Percentiles rank a stretch among this genome's conserved stretches.
Conservation (phyloP, 163 green algal species). For the Volvox carteri region DNA sequence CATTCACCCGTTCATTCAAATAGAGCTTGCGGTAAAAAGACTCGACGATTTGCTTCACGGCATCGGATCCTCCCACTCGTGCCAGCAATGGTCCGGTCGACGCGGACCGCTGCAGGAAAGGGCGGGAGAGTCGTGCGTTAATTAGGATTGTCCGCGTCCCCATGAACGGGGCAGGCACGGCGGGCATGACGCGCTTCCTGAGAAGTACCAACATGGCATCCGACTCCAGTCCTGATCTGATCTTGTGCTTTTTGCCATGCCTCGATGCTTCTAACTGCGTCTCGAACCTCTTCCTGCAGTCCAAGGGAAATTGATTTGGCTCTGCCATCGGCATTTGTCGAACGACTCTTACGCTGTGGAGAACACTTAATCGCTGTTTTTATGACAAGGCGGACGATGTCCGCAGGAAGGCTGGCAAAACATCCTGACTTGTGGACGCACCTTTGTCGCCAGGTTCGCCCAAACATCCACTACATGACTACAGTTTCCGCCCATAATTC, state of each 20-base stretch:
- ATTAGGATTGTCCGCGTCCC: no score
- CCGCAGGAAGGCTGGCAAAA: no score
- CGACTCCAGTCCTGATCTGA: neutral
- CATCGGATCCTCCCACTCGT: neutral
- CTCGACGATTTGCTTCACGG: neutral
- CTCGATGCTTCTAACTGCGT: constrained; percentile 33
- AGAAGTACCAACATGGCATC: neutral
- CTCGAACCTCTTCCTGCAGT: constrained; percentile 30
- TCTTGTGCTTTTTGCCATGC: constrained; percentile 41
- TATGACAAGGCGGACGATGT: no score
- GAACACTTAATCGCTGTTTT: no score
- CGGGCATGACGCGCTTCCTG: no score
- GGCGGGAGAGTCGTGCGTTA: no score
- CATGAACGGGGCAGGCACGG: no score
- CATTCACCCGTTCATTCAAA: neutral
- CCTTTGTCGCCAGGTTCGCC: neutral
- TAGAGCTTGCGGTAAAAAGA: constrained; percentile 28
- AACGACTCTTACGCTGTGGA: no score
- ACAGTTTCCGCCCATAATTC: constrained; percentile 18
- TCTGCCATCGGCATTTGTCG: no score
- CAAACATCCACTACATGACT: constrained; percentile 3
- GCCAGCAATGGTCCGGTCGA: neutral
- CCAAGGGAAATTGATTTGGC: neutral
- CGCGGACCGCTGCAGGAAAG: neutral
- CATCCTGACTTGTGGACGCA: neutral